Conservation (phyloP, 2,329 filamentous ascomycete species). For the Dichotomopilus funicola region DNA sequence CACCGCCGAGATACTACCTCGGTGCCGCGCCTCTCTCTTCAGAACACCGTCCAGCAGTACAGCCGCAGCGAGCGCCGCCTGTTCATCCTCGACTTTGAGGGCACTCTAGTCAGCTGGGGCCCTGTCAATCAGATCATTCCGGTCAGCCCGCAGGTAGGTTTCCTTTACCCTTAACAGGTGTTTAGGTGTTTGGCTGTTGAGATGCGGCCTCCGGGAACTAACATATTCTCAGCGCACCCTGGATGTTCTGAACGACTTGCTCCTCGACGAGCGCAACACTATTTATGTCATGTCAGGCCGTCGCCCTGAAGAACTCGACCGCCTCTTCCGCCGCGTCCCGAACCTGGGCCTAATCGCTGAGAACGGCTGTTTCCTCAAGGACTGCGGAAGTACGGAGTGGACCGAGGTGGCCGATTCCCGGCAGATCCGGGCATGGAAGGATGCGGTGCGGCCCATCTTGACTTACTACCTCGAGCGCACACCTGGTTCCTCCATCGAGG, state of each 20-base stretch:
- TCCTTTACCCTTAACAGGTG: background rate
- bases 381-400: conserved; percentile 65
- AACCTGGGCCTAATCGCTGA: conserved; percentile 87
- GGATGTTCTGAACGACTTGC: conserved; percentile 73
- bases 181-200: no score
- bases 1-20: conserved; percentile 77
- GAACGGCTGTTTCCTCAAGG: conserved; percentile 85
- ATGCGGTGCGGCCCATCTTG: conserved; percentile 73
- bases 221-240: conserved; percentile 57
- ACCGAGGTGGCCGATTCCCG: conserved; percentile 66
- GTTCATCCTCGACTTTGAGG: conserved; percentile 91
- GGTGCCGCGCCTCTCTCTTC: conserved; percentile 75
- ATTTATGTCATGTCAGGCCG: conserved; percentile 93
- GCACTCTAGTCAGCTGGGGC: conserved; percentile 82
- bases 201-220: background rate
- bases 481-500: conserved; percentile 80
- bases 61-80: conserved; percentile 59
- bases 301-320: conserved; percentile 79
- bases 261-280: conserved; percentile 72
- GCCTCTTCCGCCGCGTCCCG: conserved; percentile 75
- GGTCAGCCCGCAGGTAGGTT: conserved; percentile 61
- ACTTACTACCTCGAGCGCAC: conserved; percentile 86
- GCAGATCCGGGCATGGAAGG: conserved; percentile 72
- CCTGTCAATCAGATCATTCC: conserved; percentile 78
- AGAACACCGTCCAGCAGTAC: conserved; percentile 60